Evolutionary conservation across 768 basidiomycete species (phyloP).

Genomic region (Pluteus cervinus): DNA sequence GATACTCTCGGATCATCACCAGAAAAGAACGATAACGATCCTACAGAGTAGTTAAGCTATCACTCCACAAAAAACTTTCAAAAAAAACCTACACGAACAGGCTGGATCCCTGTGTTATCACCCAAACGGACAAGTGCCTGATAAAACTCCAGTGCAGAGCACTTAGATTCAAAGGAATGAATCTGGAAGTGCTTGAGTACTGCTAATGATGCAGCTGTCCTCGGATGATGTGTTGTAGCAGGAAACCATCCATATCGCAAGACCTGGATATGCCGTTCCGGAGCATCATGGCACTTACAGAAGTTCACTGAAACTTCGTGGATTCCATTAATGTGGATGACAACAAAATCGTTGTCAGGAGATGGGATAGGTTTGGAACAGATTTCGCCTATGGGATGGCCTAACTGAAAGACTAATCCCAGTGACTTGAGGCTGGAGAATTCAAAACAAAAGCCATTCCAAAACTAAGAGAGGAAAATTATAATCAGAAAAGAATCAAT

Average conservation of each 20-base stretch:
- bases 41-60: neutral
- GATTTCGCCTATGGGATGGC: neutral
- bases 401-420: neutral
- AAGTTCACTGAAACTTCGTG: neutral
- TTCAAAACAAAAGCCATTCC: neutral
- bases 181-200: slow-evolving; percentile 9
- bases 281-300: neutral
- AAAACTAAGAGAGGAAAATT: no score
- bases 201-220: slow-evolving; percentile 9
- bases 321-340: neutral
- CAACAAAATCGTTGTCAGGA: neutral
- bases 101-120: neutral
- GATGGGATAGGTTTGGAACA: slow-evolving; percentile 1
- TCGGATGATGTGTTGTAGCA: slow-evolving; percentile 8
- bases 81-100: neutral
- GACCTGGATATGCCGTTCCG: slow-evolving; percentile 11
- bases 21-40: slow-evolving; percentile 1
- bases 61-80: neutral
- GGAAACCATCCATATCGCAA: slow-evolving; percentile 9
- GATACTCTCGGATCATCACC: neutral
- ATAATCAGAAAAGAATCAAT: no score
- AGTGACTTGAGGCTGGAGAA: neutral
- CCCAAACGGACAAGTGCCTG: slow-evolving; percentile 2
- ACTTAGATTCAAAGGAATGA: slow-evolving; percentile 11
- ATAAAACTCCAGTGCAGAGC: slow-evolving; percentile 10